Evolutionary conservation across 495 filamentous ascomycete genomes (phyloP), one percentile per base, ranked within the genome.

Genomic region (Glonium stellatum): DNA sequence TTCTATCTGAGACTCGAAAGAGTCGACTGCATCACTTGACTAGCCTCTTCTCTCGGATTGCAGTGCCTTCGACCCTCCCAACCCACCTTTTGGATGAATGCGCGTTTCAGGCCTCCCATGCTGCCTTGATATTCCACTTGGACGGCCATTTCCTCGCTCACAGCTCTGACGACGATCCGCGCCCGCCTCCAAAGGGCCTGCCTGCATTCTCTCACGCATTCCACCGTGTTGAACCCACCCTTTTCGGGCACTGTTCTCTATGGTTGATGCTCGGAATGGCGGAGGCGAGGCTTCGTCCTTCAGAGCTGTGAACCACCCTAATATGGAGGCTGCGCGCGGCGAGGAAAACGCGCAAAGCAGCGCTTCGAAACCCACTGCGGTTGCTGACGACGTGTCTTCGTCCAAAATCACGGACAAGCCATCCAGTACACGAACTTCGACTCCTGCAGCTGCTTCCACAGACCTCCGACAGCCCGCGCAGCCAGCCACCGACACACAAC

Each of bases 211-310:
- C 41, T 57, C 50, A 12, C 41, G 22, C 10, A 37, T 56, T 54
- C 36, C 21, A 5, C 61, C 37, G 54, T 54, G 61, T 44, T 39
- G 58, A 56, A 55, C n/a, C n/a, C 52, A 37, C 50, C 57, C 49
- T 50, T 36, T 61, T n/a, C 46, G 51, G 53, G 65, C 54, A 54
- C 56, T 54, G 10, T 36, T 61, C 58, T 36, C 61, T 54, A 67
- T 67, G 65, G 65, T 67, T 18, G 65, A 67, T 54, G 61, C 52
- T 60, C 65, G 65, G 53, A 67, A 67, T 57, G 65, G 65, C 54
- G 64, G 64, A 63, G 65, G 61, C 49, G 65, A 61, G 55, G 61
- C 49, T 36, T 58, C 61, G 54, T 63, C 65, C 48, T 61, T 63
- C 54, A 55, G 34, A 57, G 64, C 60, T 36, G 58, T 63, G 15